Percentiles rank a stretch among this genome's conserved stretches.
Conservation (phyloP, 192 early-diverging fungal genomes). For the Coemansia sp. region DNA sequence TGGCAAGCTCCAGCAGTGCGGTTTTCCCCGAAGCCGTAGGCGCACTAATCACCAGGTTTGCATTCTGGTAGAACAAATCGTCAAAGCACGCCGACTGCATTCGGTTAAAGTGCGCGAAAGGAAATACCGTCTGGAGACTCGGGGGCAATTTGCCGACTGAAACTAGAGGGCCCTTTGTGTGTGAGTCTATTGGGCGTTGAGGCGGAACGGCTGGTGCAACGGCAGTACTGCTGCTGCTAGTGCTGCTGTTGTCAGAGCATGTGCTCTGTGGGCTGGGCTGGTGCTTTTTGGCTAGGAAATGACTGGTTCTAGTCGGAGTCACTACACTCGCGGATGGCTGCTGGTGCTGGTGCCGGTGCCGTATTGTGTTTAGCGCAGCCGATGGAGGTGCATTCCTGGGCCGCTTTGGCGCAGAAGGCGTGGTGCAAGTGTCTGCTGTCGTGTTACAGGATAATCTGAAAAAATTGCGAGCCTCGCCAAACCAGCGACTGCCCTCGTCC, state of each 20-base stretch:
- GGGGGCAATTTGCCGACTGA: conserved; percentile 6
- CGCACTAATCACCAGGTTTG: conserved; percentile 41
- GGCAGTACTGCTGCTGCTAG: background rate
- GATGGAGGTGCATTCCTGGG: no score
- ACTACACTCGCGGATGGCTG: background rate
- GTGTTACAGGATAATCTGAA: no score
- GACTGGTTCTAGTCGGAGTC: background rate
- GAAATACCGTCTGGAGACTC: conserved; percentile 8
- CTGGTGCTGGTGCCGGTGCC: no score
- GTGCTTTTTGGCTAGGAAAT: background rate
- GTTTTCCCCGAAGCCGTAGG: conserved; percentile 73
- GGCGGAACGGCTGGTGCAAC: no score
- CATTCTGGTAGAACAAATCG: conserved; percentile 6
- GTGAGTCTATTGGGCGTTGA: background rate
- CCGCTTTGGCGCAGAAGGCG: no score
- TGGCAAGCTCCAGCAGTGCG: conserved; percentile 57
- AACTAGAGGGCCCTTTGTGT: background rate
- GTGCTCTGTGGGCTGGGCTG: background rate
- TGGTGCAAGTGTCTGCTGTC: no score
- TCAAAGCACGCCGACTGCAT: conserved; percentile 26
- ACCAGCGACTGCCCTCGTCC: background rate
- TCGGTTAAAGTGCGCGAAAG: conserved; percentile 30
- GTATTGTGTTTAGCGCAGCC: no score
- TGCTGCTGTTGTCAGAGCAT: background rate
- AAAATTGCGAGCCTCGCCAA: background rate